Evolutionary conservation across 139 green algal genomes (phyloP), one percentile per base, ranked within the genome.

Genomic region (Pleodorina starrii): DNA sequence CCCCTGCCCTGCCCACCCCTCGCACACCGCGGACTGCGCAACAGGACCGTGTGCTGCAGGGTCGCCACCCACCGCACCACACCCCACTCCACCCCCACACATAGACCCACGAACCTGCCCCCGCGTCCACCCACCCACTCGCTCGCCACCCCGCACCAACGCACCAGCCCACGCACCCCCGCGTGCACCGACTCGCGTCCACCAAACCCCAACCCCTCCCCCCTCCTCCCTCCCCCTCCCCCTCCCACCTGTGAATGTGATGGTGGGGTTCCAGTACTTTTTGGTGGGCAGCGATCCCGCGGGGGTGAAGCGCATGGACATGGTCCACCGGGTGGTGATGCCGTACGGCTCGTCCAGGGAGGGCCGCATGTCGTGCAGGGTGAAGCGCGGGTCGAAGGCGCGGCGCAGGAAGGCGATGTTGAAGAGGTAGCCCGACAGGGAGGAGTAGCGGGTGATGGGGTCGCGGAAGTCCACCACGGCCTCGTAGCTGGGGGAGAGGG

Each of bases 371-470:
- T 93, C 92, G 60, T 94, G 92, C 44, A 94, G 80, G 46, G 83
- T 63, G 66, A 94, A 90, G 32, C 3, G 2, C 42, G 90, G 90
- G 60, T 88, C 57, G 60, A 93, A 93, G 69, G 84, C 90, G 6
- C 32, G 32, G 38, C 91, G 91, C 40, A 95, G 88, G 48, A 95
- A 89, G 7, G 54, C 38, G n/a, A 95, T 94, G 90, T 95, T 95
- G 90, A 93, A 93, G 63, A 95, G 76, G 90, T 94, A 95, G 40
- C 91, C 93, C 6, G 68, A 40, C 4, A 95, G 71, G 23, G 73
- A 88, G 77, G 21, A 85, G 85, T 95, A 94, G n/a, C 86, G 88
- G n/a, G 93, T 95, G 71, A 95, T 93, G 44, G 92, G 92, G 76
- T 94, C 91, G 29, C 82, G 38, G 83, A 94, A 94, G 51, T 90